Base-by-base conservation (phyloP, 768 basidiomycete species). In the Lentinus tigrinus region DNA sequence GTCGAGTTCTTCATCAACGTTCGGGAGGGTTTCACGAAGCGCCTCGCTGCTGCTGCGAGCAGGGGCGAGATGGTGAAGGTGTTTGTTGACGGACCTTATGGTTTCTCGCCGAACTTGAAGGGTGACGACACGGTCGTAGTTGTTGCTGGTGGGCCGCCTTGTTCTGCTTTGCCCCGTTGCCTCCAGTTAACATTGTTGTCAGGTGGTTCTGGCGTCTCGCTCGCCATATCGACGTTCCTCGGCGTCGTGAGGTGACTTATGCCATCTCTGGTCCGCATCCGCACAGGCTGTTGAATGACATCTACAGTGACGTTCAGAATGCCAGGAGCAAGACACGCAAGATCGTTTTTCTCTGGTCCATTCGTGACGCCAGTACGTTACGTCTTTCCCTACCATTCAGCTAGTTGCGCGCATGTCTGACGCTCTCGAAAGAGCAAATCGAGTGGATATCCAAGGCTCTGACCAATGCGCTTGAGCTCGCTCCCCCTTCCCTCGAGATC, bases 51-150 rank as follows among this genome's bases (percentile, higher is more conserved):
- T 2, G 44, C 68, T 50, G 78, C 74, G 2, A 54, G 48, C 13
- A 65, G 54, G 26, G 69, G 71, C 2, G 62, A 65, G 47, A 67
- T 66, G 17, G 70, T 82, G 39, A 75, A 75, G 28, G 77, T 82
- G 10, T 75, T 82, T 34, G 61, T 89, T 0, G 87, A 88, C 37
- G 85, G 85, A 3, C 85, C 85, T 7, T 86, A 85, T 56, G 78
- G 84, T 4, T 63, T 66, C 0, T 73, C 78, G 0, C 79, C 79
- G 0, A 66, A 73, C 39, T 61, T 84, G 50, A 62, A 63, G 3
- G 68, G 70, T 2, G 82, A 75, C 51, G 75, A 80, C 14, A 78
- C 75, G 5, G 75, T 79, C 0, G 69, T 85, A 4, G 69, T 86
- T 10, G 69, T 85, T 48, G 77, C 80, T 42, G 80, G 80, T 46